Percentiles rank a stretch among this genome's conserved stretches.
phyloP scores from a whole-genome alignment of 192 early-diverging fungal genomes.

The Linderina pennispora region DNA sequence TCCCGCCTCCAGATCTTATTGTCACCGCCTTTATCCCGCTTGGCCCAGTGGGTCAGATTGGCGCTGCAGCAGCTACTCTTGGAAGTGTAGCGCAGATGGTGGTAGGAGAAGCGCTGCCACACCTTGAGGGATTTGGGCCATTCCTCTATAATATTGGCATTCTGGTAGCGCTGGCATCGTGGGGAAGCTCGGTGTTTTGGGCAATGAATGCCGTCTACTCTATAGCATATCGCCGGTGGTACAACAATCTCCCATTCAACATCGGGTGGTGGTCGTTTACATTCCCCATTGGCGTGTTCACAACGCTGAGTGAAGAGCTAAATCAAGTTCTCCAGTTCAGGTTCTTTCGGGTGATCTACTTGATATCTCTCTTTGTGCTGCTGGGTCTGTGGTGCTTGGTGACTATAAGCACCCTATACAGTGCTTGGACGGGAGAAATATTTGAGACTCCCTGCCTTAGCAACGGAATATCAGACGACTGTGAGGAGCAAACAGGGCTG shows the following conservation, averaged over 20 bases:
- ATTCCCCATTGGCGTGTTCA: conserved; percentile 47
- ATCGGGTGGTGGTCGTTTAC: conserved; percentile 49
- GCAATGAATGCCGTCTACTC: conserved; percentile 24
- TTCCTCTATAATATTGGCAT: conserved; percentile 9
- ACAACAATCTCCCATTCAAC: conserved; percentile 30
- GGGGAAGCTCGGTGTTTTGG: conserved; percentile 40
- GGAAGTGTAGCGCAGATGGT: conserved; percentile 7
- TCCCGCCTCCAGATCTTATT: conserved; percentile 36
- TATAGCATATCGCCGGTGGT: conserved; percentile 13
- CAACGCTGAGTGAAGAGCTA: conserved; percentile 11
- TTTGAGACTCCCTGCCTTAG: conserved; percentile 12
- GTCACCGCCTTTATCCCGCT: conserved; percentile 46
- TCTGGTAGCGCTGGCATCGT: conserved; percentile 19
- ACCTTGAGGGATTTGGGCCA: conserved; percentile 5
- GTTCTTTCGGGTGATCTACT: conserved; percentile 10
- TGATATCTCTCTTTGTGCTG: conserved; percentile 9
- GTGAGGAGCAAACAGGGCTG: too few relatives aligned
- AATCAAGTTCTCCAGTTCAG: conserved; percentile 10
- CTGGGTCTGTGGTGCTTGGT: conserved; percentile 25
- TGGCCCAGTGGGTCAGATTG: conserved; percentile 43
- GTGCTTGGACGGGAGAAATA: conserved; percentile 25
- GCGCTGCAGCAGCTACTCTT: conserved; percentile 15
- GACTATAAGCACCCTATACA: conserved; percentile 29
- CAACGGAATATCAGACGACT: conserved; percentile 1
- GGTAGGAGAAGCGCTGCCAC: conserved; percentile 1